Conservation (phyloP, 2,329 filamentous ascomycete species). For the Aspergillus sp. region DNA sequence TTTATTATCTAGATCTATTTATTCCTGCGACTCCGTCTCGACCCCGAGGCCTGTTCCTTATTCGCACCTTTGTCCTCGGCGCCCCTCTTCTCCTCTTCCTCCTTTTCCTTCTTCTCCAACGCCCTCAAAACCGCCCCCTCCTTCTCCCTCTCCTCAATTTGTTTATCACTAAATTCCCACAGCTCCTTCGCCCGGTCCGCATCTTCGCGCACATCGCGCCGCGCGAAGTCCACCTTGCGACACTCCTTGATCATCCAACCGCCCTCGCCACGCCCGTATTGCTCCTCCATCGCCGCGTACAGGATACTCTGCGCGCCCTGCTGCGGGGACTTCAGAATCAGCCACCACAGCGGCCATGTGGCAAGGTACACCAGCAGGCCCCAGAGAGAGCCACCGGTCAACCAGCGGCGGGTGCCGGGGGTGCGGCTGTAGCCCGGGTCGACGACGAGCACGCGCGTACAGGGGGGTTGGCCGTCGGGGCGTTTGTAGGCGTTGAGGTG, state of each 20-base stretch:
- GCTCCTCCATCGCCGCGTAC: conserved; percentile 73
- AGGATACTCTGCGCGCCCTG: conserved; percentile 83
- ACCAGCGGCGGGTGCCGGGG: conserved; percentile 77
- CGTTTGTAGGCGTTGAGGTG: conserved; percentile 77
- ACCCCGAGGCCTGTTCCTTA: conserved; percentile 29
- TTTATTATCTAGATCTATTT: not conserved
- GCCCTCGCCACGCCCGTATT: conserved; percentile 56
- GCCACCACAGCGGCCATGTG: conserved; percentile 74
- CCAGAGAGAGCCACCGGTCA: conserved; percentile 74
- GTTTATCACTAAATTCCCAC: conserved; percentile 80
- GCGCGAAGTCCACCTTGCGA: conserved; percentile 61
- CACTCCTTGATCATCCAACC: conserved; percentile 84
- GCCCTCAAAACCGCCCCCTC: conserved; percentile 58
- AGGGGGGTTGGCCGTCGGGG: conserved; percentile 74
- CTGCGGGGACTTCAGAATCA: conserved; percentile 74
- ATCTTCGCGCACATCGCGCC: conserved; percentile 62
- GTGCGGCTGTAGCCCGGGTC: conserved; percentile 82
- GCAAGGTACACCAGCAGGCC: conserved; percentile 69
- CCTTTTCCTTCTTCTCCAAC: conserved; percentile 47
- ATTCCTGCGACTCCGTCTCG: conserved; percentile 33
- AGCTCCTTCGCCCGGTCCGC: conserved; percentile 73
- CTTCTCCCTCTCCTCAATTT: conserved; percentile 76
- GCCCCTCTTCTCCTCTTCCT: conserved; percentile 19
- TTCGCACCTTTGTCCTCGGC: conserved; percentile 7
- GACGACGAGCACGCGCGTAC: conserved; percentile 72